phyloP scores from a whole-genome alignment of 2,329 filamentous ascomycete species.

The Monosporascus sp. region DNA sequence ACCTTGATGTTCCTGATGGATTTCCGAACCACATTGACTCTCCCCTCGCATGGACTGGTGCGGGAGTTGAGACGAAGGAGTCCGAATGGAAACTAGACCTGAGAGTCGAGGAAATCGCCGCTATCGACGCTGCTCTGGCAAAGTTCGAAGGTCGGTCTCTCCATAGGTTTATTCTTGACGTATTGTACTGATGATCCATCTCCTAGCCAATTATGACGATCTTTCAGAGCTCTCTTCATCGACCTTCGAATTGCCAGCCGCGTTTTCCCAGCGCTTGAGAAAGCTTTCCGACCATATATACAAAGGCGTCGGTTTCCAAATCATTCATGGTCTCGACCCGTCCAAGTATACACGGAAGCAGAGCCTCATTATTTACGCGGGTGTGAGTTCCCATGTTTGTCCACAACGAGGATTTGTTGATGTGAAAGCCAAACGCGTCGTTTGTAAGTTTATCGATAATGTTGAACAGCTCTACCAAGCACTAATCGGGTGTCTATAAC shows the following conservation, averaged over 20 bases:
- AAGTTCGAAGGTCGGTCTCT: too few species aligned
- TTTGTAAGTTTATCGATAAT: neutral
- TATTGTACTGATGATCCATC: neutral
- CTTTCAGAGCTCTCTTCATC: constrained; percentile 1
- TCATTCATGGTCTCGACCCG: constrained; percentile 9
- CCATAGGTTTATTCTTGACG: too few species aligned
- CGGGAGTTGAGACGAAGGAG: too few species aligned
- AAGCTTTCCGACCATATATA: constrained; percentile 6
- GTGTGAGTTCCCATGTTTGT: constrained; percentile 7
- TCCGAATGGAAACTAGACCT: too few species aligned
- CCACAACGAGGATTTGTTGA: constrained; percentile 9
- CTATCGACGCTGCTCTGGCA: too few species aligned
- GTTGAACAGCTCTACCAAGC: neutral
- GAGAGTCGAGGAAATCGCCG: too few species aligned
- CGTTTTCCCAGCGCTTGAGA: constrained; percentile 2
- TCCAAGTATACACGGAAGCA: constrained; percentile 2
- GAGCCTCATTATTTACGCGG: constrained; percentile 8
- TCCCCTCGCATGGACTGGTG: too few species aligned
- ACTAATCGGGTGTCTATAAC: too few species aligned
- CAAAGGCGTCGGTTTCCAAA: constrained; percentile 6
- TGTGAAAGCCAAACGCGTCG: neutral
- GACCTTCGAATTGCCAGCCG: constrained; percentile 4
- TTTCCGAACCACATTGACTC: too few species aligned
- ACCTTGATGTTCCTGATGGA: neutral
- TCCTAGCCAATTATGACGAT: neutral